Percentiles rank a stretch among this genome's conserved stretches.
phyloP scores from a whole-genome alignment of 106 monocot species.

The Agapanthus africanus region DNA sequence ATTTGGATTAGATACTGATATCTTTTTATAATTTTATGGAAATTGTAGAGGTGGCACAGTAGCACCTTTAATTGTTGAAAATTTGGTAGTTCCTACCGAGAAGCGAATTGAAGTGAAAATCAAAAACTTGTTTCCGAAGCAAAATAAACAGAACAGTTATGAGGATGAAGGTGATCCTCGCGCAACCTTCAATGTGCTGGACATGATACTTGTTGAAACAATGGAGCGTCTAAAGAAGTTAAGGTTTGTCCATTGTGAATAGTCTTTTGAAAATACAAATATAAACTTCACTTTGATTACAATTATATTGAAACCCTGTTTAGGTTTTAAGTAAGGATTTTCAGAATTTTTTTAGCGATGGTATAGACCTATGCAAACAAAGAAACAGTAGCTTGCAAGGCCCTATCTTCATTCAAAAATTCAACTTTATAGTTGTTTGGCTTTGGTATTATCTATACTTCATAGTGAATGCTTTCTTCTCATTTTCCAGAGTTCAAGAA shows the following conservation, averaged over 20 bases:
- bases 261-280: conserved; percentile 2
- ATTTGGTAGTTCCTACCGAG: conserved; percentile 11
- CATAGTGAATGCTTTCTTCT: too few species aligned
- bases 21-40: background rate
- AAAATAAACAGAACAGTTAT: background rate
- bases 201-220: conserved; percentile 37
- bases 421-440: too few species aligned
- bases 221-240: conserved; percentile 56
- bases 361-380: too few species aligned
- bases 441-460: too few species aligned
- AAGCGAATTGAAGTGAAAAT: conserved; percentile 16
- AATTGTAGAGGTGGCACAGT: conserved; percentile 8
- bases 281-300: too few species aligned
- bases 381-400: too few species aligned
- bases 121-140: conserved; percentile 19
- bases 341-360: too few species aligned
- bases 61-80: conserved; percentile 12
- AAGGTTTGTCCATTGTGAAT: conserved; percentile 31
- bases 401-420: too few species aligned
- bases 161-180: conserved; percentile 21
- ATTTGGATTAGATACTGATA: too few species aligned
- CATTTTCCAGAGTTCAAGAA: too few species aligned
- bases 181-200: conserved; percentile 52
- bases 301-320: too few species aligned
- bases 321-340: too few species aligned